These are phyloP conservation scores for Pholiota conissans DNA, from an alignment of 768 basidiomycete genomes.

Conservation along the genomic window DNA sequence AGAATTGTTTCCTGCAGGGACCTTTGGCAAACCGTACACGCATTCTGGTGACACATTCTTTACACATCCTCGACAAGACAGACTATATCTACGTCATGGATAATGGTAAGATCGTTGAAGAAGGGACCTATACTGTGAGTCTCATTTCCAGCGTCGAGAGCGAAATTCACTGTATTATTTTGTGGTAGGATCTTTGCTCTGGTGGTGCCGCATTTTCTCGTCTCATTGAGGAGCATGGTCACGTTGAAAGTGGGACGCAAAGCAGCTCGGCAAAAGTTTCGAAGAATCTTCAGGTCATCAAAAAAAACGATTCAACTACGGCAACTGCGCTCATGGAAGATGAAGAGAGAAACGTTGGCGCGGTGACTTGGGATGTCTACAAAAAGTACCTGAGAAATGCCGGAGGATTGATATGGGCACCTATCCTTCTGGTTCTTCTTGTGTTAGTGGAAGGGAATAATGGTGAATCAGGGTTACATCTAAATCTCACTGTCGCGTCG, in stretches of 20 bases:
- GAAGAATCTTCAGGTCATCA: background rate
- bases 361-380: slow-evolving; percentile 51
- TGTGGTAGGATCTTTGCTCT: slow-evolving; percentile 46
- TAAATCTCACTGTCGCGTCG: background rate
- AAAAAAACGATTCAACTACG: slow-evolving; percentile 1
- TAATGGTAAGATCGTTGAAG: slow-evolving; percentile 55
- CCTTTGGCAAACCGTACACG: slow-evolving; percentile 56
- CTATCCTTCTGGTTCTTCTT: slow-evolving; percentile 44
- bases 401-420: slow-evolving; percentile 50
- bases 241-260: slow-evolving; percentile 35
- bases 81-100: slow-evolving; percentile 70
- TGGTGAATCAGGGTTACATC: slow-evolving; percentile 33
- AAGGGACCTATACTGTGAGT: slow-evolving; percentile 57
- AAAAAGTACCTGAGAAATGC: slow-evolving; percentile 44
- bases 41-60: slow-evolving; percentile 60
- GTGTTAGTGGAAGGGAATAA: slow-evolving; percentile 47
- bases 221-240: slow-evolving; percentile 59
- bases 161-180: background rate
- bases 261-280: background rate
- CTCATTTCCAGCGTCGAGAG: slow-evolving; percentile 1
- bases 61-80: slow-evolving; percentile 57
- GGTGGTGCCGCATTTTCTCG: slow-evolving; percentile 43
- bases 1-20: slow-evolving; percentile 57
- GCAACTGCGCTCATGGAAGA: slow-evolving; percentile 42
- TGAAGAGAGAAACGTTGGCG: slow-evolving; percentile 58